Conservation (phyloP, 2,329 filamentous ascomycete genomes). For the Fusarium duplospermum region DNA sequence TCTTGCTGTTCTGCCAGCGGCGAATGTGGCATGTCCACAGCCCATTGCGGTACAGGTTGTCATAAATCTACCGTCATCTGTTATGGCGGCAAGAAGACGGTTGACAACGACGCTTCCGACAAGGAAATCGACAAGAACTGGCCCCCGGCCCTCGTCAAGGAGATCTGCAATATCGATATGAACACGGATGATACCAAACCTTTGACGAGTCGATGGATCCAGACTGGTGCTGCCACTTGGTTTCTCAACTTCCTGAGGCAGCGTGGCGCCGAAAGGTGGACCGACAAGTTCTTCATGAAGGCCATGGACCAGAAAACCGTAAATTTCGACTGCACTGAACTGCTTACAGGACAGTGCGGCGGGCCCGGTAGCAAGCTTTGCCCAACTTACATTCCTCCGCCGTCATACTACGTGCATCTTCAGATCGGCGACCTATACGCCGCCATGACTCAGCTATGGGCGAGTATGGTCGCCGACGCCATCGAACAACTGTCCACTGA, state of each 20-base stretch:
- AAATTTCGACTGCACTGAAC: background rate
- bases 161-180: background rate
- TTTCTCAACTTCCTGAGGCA: background rate
- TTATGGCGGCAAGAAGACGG: conserved; percentile 8
- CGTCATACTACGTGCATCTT: conserved; percentile 20
- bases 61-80: background rate
- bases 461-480: background rate
- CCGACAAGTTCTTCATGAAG: background rate
- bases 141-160: background rate
- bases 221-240: background rate
- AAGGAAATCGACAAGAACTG: background rate
- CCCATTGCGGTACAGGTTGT: conserved; percentile 21
- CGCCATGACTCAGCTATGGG: conserved; percentile 13
- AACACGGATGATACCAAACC: background rate
- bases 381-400: background rate
- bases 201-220: background rate
- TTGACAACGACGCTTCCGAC: background rate
- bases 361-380: conserved; percentile 11
- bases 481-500: conserved; percentile 2
- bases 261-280: background rate
- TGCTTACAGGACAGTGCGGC: background rate
- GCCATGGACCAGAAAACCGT: background rate
- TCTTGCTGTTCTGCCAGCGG: conserved; percentile 19
- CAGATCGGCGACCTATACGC: conserved; percentile 19
- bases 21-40: background rate